phyloP scores from a whole-genome alignment of 2,329 filamentous ascomycete species.

The Cladosporium sp. region DNA sequence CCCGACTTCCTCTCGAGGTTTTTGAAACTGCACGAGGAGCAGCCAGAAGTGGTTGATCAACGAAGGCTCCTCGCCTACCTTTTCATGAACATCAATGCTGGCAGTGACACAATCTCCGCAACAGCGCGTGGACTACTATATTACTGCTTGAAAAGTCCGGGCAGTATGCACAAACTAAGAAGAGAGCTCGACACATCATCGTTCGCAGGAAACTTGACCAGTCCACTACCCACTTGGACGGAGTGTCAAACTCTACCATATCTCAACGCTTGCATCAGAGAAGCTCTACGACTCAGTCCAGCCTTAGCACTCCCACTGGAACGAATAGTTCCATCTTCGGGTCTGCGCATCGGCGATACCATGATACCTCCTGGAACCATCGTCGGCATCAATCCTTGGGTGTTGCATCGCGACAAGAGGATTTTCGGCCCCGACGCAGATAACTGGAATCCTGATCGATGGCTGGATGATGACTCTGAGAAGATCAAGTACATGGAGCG shows the following conservation, averaged over 20 bases:
- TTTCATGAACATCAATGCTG: constrained; percentile 22
- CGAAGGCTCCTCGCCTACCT: constrained; percentile 10
- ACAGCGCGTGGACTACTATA: constrained; percentile 16
- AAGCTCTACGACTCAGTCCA: constrained; percentile 12
- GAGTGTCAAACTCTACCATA: constrained; percentile 22
- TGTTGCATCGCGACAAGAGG: constrained; percentile 35
- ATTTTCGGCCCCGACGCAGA: constrained; percentile 37
- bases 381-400: constrained; percentile 34
- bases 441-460: constrained; percentile 19
- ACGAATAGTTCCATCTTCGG: constrained; percentile 5
- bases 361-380: constrained; percentile 33
- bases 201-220: neutral
- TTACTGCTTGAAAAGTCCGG: constrained; percentile 13
- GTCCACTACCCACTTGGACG: neutral
- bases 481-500: constrained; percentile 15
- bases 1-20: constrained; percentile 27
- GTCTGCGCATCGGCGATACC: constrained; percentile 16
- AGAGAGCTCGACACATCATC: neutral
- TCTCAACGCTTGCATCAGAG: constrained; percentile 39
- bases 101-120: constrained; percentile 17
- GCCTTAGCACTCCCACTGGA: constrained; percentile 10
- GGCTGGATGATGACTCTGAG: constrained; percentile 9
- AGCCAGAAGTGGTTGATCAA: neutral
- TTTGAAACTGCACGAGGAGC: constrained; percentile 22
- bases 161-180: neutral